Conservation (phyloP, 208 protist genomes). For the Acanthamoeba lenticulata region DNA sequence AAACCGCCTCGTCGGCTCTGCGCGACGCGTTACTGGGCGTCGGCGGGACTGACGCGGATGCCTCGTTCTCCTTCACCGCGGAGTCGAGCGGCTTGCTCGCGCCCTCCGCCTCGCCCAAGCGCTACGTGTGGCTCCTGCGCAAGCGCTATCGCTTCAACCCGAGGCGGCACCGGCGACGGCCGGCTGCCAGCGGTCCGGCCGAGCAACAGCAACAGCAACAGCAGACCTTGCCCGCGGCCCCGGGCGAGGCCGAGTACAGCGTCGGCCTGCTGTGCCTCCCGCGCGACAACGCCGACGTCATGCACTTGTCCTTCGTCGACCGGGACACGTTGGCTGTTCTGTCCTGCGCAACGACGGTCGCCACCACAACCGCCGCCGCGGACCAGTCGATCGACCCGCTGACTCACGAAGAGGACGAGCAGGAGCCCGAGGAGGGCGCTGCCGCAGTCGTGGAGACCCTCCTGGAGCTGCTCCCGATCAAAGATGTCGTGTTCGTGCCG, state of each 20-base stretch:
- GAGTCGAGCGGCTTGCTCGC: too few species aligned
- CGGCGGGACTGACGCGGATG: neutral
- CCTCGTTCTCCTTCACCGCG: constrained; percentile 28
- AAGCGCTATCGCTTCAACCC: neutral
- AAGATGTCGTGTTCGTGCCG: neutral
- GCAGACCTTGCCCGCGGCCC: neutral
- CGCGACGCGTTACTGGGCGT: neutral
- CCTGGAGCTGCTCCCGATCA: neutral
- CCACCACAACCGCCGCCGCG: neutral
- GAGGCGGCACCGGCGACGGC: neutral
- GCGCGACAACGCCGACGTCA: constrained; percentile 20
- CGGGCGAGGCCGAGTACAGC: neutral
- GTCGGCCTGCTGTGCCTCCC: constrained; percentile 6
- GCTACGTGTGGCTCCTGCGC: neutral
- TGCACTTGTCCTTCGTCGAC: constrained; percentile 38
- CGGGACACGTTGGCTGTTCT: constrained; percentile 25
- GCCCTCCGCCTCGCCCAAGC: neutral
- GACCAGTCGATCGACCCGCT: constrained; percentile 1
- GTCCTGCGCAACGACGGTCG: neutral
- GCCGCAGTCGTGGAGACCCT: neutral
- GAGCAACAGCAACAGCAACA: neutral
- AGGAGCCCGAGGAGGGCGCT: neutral
- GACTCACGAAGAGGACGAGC: too few species aligned
- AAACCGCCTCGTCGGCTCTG: neutral
- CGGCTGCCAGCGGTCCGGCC: neutral